Evolutionary conservation across 805 yeast species (phyloP).

Genomic region (Candida xiaguanensis): DNA sequence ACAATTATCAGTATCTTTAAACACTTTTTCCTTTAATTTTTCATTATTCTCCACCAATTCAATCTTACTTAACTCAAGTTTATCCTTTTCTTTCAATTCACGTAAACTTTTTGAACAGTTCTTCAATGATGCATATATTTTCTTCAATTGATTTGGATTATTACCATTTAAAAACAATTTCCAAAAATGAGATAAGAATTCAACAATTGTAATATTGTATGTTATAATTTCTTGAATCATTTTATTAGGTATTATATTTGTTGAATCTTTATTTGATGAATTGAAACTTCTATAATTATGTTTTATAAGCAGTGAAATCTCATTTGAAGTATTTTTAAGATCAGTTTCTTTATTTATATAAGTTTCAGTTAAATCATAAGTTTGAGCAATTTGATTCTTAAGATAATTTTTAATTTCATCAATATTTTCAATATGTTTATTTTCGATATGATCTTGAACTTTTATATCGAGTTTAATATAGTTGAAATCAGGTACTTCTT

Average conservation of each 20-base stretch:
- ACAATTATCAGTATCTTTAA: slow-evolving; percentile 30
- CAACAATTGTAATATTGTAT: slow-evolving; percentile 38
- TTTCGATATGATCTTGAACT: slow-evolving; percentile 16
- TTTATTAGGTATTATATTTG: slow-evolving; percentile 21
- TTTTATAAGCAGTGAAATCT: slow-evolving; percentile 28
- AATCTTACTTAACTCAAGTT: slow-evolving; percentile 18
- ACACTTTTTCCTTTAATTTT: slow-evolving; percentile 29
- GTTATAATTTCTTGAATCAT: slow-evolving; percentile 31
- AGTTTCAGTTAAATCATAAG: slow-evolving; percentile 22
- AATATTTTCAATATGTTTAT: slow-evolving; percentile 7
- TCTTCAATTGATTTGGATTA: slow-evolving; percentile 36
- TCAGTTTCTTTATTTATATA: slow-evolving; percentile 23
- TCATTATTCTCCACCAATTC: slow-evolving; percentile 25
- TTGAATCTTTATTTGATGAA: slow-evolving; percentile 11
- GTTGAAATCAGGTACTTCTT: slow-evolving; percentile 27
- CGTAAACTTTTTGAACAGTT: slow-evolving; percentile 28
- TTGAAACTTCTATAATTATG: slow-evolving; percentile 33
- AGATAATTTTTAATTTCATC: slow-evolving; percentile 16
- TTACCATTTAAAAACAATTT: slow-evolving; percentile 31
- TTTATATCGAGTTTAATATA: slow-evolving; percentile 32
- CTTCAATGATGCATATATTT: slow-evolving; percentile 33
- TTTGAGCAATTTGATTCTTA: slow-evolving; percentile 13
- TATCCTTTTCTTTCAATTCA: slow-evolving; percentile 23
- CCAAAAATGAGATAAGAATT: slow-evolving; percentile 44
- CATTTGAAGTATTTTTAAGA: slow-evolving; percentile 29